Conservation (phyloP, 495 filamentous ascomycete genomes). For the Neurospora hispaniola region DNA sequence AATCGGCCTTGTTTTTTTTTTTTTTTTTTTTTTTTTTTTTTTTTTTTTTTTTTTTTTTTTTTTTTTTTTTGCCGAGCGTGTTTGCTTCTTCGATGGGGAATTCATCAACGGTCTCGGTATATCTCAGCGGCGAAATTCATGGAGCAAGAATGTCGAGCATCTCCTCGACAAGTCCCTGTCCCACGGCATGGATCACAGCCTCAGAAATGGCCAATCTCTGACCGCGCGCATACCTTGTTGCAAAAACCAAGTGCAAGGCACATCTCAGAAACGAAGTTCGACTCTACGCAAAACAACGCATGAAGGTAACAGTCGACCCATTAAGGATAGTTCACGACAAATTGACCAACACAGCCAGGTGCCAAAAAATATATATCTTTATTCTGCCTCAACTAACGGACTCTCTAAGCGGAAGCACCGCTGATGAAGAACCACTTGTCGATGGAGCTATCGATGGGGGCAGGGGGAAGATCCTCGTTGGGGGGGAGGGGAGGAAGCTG, state of each 20-base stretch:
- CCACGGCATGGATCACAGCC: not conserved
- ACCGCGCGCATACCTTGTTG: not conserved
- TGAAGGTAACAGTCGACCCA: not conserved
- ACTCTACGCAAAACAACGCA: not conserved
- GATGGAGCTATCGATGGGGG: conserved; percentile 88
- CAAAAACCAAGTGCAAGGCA: not conserved
- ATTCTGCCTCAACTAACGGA: not conserved
- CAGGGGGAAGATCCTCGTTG: conserved; percentile 67
- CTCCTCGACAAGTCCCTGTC: not conserved
- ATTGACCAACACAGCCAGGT: not conserved
- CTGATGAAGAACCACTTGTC: conserved; percentile 99
- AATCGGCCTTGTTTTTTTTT: not conserved
- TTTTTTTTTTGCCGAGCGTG: not conserved
- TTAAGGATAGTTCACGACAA: not conserved
- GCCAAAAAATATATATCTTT: not conserved
- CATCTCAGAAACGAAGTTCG: not conserved
- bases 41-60: too few relatives aligned
- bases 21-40: too few relatives aligned
- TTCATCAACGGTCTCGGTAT: not conserved
- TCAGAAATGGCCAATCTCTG: not conserved
- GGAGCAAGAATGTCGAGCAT: not conserved
- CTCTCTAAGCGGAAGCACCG: conserved; percentile 71
- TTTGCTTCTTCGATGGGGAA: not conserved
- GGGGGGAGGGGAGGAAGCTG: conserved; percentile 62
- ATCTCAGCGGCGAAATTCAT: not conserved